Evolutionary conservation across 768 basidiomycete species (phyloP), one percentile per base, ranked within the genome.

Genomic region (Hericium coralloides): DNA sequence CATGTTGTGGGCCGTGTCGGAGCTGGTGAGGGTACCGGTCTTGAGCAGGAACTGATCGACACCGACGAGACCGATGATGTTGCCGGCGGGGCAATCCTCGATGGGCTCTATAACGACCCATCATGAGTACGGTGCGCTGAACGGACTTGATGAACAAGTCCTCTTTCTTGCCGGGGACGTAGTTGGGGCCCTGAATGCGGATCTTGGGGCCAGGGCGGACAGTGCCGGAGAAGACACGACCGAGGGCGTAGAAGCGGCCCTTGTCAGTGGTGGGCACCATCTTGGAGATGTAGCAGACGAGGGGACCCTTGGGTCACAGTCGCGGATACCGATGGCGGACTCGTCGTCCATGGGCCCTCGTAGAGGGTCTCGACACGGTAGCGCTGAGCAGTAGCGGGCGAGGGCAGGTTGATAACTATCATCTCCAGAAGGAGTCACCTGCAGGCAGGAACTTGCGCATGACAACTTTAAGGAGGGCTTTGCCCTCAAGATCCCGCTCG

Each of bases 181-280:
- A 99, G 83, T 98, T 99, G 64, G 97, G 97, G 20, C 97, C 97
- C 75, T 99, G 97, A 66, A 99, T 98, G 68, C 97, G 93, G 76
- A 98, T 84, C 78, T 99, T 99, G 69, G 97, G 97, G 56, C 97
- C 97, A 57, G 97, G 83, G 64, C 83, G 86, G 69, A 98, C 94
- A 60, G 94, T 98, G 69, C 97, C 97, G 61, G 97, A 91, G 83
- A 99, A 99, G 78, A 99, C 87, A 82, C 97, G 97, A 74, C 97
- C 97, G 74, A 99, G 98, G 60, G 97, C 97, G 75, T 98, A 98
- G 89, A 98, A 99, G 59, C 97, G 94, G 68, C 97, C 97, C 78
- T 98, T 98, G 75, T 99, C 97, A 64, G 97, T 97, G 41, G 97
- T 98, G 61, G 97, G 97, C 66, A 98, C 97, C 97, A 99, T 98